These are phyloP conservation scores for Populus alba DNA, from an alignment of 345 rosid species.

Conservation along the genomic window DNA sequence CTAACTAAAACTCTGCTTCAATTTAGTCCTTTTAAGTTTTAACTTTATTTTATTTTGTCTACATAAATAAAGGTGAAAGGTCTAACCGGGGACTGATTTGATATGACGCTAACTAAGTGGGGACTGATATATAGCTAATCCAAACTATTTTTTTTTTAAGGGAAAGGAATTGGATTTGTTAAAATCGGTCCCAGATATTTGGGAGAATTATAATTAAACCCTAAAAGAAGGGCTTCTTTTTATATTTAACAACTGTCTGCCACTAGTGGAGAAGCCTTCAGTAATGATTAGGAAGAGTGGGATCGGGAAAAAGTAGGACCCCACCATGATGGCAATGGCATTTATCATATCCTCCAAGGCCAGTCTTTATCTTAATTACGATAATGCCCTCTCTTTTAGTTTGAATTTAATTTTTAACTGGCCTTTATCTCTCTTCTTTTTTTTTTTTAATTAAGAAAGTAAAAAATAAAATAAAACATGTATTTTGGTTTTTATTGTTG, in stretches of 20 bases:
- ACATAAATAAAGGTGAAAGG: not conserved
- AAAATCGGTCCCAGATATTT: not conserved
- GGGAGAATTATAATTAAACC: not conserved
- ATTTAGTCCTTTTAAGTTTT: not conserved
- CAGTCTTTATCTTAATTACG: not conserved
- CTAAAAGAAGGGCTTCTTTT: not conserved
- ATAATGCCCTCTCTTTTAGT: not conserved
- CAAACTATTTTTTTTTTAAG: too few species aligned
- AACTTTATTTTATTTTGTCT: not conserved
- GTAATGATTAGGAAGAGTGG: slow-evolving; percentile 3
- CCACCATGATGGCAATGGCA: not conserved
- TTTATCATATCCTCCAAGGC: not conserved
- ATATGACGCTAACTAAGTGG: not conserved
- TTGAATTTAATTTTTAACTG: not conserved
- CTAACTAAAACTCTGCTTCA: not conserved
- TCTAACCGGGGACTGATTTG: not conserved
- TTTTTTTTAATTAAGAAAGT: too few species aligned
- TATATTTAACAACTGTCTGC: slow-evolving; percentile 8
- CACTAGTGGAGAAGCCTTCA: not conserved
- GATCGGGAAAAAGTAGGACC: not conserved
- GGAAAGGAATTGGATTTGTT: not conserved
- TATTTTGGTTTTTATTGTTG: not conserved
- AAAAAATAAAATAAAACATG: too few species aligned
- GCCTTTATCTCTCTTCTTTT: too few species aligned
- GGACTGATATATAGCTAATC: not conserved